Conservation (phyloP, 2,329 filamentous ascomycete species). For the Dactylellina parvicollis region DNA sequence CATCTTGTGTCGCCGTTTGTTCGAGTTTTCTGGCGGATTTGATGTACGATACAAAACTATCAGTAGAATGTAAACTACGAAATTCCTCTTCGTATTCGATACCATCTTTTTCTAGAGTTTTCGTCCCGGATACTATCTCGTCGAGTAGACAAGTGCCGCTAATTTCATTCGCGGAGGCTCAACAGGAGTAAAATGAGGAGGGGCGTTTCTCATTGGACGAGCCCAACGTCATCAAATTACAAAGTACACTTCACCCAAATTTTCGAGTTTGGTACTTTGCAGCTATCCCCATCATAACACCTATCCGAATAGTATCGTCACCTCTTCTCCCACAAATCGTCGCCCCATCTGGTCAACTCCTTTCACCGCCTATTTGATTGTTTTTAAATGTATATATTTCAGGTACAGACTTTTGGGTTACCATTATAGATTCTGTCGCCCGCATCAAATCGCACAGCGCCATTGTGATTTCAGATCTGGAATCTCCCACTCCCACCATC, state of each 20-base stretch:
- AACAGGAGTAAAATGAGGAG: not conserved
- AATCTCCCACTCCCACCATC: not conserved
- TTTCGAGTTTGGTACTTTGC: slow-evolving; percentile 21
- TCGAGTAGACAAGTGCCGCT: not conserved
- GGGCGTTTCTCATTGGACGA: slow-evolving; percentile 11
- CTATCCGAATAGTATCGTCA: slow-evolving; percentile 26
- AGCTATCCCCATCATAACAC: slow-evolving; percentile 32
- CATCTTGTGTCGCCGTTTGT: not conserved
- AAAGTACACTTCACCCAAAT: slow-evolving; percentile 34
- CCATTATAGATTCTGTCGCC: too few relatives aligned
- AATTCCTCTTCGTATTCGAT: slow-evolving; percentile 1
- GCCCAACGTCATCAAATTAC: slow-evolving; percentile 26
- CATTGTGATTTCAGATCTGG: too few relatives aligned
- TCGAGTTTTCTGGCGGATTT: slow-evolving; percentile 24
- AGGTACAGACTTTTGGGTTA: too few relatives aligned
- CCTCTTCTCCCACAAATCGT: not conserved
- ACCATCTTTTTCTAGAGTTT: too few relatives aligned
- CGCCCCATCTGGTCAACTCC: not conserved
- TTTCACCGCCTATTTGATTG: not conserved
- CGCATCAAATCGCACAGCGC: too few relatives aligned
- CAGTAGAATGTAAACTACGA: slow-evolving; percentile 47
- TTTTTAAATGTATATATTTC: slow-evolving; percentile 38
- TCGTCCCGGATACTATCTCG: too few relatives aligned
- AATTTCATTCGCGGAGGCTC: not conserved
- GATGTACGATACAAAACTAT: slow-evolving; percentile 46